Evolutionary conservation across 371 early-diverging fungal species (phyloP).

Genomic region (Chytridium lagenaria): DNA sequence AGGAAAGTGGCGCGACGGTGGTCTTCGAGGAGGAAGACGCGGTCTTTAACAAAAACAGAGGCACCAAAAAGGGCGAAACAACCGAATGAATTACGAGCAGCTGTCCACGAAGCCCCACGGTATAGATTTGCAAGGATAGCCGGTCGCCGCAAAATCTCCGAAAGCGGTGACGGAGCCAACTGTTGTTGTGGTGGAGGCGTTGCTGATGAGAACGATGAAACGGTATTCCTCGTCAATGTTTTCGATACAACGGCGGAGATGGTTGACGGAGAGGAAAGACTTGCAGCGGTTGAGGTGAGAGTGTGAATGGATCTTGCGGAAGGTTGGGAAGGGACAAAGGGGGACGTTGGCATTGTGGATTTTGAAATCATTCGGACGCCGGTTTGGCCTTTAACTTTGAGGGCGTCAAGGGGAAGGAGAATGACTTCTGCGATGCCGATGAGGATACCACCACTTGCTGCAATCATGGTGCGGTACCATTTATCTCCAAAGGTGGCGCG

Average conservation of each 20-base stretch:
- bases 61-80: constrained; percentile 94
- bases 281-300: neutral
- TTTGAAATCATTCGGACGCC: constrained; percentile 74
- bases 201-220: no score
- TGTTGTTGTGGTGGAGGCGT: neutral
- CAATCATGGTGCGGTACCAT: constrained; percentile 87
- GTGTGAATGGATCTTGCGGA: constrained; percentile 2
- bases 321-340: constrained; percentile 1
- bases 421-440: constrained; percentile 94
- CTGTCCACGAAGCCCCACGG: constrained; percentile 92
- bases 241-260: constrained; percentile 56
- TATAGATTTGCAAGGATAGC: constrained; percentile 82
- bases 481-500: constrained; percentile 80
- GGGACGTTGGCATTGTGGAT: neutral
- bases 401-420: constrained; percentile 88
- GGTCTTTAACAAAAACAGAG: constrained; percentile 89
- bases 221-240: constrained; percentile 20
- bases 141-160: constrained; percentile 13
- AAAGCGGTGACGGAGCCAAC: neutral
- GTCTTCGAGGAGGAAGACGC: constrained; percentile 75
- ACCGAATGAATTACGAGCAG: constrained; percentile 90
- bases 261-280: constrained; percentile 47
- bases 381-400: constrained; percentile 96
- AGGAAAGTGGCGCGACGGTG: constrained; percentile 81
- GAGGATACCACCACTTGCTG: constrained; percentile 85